Evolutionary conservation across 169 alveolate species (phyloP), one percentile per base, ranked within the genome.

Genomic region (Plasmodium billcollinsi): DNA sequence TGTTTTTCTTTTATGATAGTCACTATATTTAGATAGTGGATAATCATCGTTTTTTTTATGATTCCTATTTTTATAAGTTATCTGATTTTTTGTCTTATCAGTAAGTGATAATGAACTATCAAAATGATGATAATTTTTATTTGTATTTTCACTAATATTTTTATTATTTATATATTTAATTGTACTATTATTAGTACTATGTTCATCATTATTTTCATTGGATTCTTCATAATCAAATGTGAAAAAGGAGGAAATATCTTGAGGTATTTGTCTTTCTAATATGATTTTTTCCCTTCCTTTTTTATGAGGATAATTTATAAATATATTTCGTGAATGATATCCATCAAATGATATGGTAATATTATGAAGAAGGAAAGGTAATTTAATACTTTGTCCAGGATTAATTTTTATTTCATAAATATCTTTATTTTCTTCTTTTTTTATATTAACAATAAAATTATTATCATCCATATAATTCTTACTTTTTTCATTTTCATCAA

Each of bases 271-370:
- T 54, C 71, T 83, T 24, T 83, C 91, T 47, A 83, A 56, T 26
- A 83, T 83, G 14, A 83, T 83, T 83, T 83, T 83, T 73, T 83
- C 91, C 47, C 91, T 58, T 3, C 91, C 91, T 49, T 83, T 83
- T 62, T 83, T 83, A 69, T 83, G 83, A 20, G 91, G 91, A 33
- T 83, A 83, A 62, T 67, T 83, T 50, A 83, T 83, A 20, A 67
- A 70, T 12, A 83, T 83, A 71, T 49, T 69, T 26, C 54, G 29
- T 12, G 91, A 83, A 58, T 83, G 47, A 52, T 83, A 83, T 6
- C 91, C 91, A 61, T 83, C 91, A 69, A 83, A 83, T 2, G 86
- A 83, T 9, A 83, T 83, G 26, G 33, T 83, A 12, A 71, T 49
- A 54, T 56, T 83, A 52, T 20, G 33, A 18, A 85, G 91, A 18